A percentile compares a stretch with the other conserved stretches of the same genome.
phyloP scores from a whole-genome alignment of 2,329 filamentous ascomycete genomes.

The Paracoccidioides lutzii region DNA sequence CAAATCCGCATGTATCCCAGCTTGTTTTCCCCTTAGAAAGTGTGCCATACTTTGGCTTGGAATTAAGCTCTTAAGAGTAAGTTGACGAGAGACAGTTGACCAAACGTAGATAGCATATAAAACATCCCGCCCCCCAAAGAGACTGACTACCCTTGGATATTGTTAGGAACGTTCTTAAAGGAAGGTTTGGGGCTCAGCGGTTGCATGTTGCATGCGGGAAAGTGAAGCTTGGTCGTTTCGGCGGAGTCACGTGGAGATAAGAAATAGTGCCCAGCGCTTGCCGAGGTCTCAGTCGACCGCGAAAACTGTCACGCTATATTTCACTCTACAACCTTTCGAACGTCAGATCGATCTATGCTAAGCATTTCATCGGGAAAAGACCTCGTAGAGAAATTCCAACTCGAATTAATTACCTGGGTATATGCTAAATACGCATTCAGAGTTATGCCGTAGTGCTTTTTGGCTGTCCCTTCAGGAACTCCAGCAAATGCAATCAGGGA shows the following conservation, averaged over 20 bases:
- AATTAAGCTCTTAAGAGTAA: not conserved
- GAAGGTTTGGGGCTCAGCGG: not conserved
- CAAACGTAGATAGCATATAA: not conserved
- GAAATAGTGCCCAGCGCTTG: not conserved
- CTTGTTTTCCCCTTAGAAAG: constrained; percentile 84
- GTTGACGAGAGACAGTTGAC: not conserved
- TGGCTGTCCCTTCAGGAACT: not conserved
- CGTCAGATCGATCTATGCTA: too few species aligned
- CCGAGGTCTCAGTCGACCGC: too few species aligned
- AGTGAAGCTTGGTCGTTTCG: not conserved
- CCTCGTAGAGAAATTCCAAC: not conserved
- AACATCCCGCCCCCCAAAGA: not conserved
- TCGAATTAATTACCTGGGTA: not conserved
- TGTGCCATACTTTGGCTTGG: constrained; percentile 52
- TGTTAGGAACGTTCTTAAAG: not conserved
- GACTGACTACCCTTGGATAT: not conserved
- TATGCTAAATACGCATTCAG: not conserved
- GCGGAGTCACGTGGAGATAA: not conserved
- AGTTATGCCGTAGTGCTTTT: not conserved
- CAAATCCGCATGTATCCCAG: constrained; percentile 82
- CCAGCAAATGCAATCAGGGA: not conserved
- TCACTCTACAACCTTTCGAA: too few species aligned
- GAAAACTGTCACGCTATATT: too few species aligned
- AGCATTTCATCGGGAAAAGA: not conserved
- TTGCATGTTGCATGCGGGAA: not conserved